Percentiles rank a stretch among this genome's conserved stretches.
These are phyloP conservation scores for Trichoderma sp. DNA, from an alignment of 2,329 filamentous ascomycete genomes.

Conservation along the genomic window DNA sequence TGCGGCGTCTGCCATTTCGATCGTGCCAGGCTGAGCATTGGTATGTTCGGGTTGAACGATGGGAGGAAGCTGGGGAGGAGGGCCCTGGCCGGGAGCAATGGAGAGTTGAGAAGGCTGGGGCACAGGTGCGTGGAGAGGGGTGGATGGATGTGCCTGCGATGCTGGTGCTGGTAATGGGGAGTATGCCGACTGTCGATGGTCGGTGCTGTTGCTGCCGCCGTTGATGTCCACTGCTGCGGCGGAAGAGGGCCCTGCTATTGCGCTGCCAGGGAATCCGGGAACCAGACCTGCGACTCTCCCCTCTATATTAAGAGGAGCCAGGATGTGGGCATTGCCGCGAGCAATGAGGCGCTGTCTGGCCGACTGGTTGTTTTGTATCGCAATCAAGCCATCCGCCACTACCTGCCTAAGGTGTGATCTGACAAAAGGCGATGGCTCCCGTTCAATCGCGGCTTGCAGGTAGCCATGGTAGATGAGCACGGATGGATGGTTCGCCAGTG, in stretches of 20 bases:
- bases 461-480: conserved; percentile 48
- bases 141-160: background rate
- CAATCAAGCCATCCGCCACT: conserved; percentile 45
- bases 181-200: background rate
- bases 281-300: background rate
- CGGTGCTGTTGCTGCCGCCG: background rate
- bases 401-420: conserved; percentile 50
- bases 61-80: background rate
- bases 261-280: background rate
- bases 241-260: conserved; percentile 3
- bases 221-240: background rate
- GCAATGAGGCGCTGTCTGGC: conserved; percentile 25
- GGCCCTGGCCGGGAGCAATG: background rate
- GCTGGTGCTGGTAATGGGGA: background rate
- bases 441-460: conserved; percentile 51
- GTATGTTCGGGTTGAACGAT: background rate
- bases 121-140: background rate
- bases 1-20: conserved; percentile 10
- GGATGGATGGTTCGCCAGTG: conserved; percentile 46
- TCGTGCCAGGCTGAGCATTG: background rate
- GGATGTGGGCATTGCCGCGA: background rate
- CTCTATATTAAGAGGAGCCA: background rate
- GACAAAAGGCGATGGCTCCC: conserved; percentile 46
- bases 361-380: conserved; percentile 45
- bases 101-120: conserved; percentile 5